Conservation (phyloP, 1,284 basidiomycete species). For the Mrakiaceae sp. region DNA sequence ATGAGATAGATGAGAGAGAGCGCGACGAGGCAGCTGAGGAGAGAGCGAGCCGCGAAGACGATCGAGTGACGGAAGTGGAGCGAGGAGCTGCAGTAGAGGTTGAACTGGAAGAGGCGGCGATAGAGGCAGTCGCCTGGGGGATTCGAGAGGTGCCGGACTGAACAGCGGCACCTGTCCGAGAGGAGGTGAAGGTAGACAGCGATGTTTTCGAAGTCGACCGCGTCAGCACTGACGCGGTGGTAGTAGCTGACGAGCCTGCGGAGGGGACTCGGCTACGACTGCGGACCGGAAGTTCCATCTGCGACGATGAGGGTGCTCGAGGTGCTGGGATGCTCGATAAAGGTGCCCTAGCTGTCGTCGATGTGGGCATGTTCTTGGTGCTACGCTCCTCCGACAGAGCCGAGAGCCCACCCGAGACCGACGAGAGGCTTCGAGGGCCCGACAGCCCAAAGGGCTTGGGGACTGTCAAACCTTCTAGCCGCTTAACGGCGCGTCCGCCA, state of each 20-base stretch:
- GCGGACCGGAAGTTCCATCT: background rate
- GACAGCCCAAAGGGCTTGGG: background rate
- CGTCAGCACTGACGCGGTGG: background rate
- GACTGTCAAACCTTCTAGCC: conserved; percentile 2
- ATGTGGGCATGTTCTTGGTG: background rate
- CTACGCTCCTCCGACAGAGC: background rate
- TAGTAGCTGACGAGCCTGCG: background rate
- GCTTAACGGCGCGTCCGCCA: background rate
- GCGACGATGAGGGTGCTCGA: background rate
- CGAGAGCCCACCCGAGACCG: background rate
- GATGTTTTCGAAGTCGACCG: background rate
- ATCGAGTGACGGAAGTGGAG: background rate
- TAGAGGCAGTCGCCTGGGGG: background rate
- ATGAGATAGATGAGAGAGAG: background rate
- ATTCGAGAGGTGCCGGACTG: background rate
- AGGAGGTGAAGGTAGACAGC: background rate
- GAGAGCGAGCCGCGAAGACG: too few species aligned
- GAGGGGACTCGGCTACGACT: background rate
- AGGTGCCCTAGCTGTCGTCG: background rate
- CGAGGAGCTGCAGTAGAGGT: background rate
- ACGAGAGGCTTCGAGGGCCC: background rate
- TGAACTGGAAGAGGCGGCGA: background rate
- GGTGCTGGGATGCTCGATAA: background rate
- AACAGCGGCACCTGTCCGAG: background rate
- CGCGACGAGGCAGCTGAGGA: background rate